Evolutionary conservation across 192 early-diverging fungal genomes (phyloP), one percentile per base, ranked within the genome.

Genomic region (Gamsiella multidivaricata): DNA sequence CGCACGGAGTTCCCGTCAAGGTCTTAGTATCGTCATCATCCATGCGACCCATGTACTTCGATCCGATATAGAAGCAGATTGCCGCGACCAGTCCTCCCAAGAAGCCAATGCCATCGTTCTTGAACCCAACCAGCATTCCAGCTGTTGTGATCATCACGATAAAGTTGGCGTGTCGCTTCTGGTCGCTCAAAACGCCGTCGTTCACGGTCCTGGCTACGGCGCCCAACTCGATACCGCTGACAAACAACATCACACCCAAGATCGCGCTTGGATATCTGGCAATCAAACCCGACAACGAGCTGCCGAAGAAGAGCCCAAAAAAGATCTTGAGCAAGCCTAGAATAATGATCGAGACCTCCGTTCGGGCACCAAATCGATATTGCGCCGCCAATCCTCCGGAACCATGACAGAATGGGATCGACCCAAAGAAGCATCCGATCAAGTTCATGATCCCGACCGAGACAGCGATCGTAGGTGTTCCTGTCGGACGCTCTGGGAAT

Each of bases 381-480:
- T 97, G 94, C 5, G 91, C 96, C 17, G 94, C 94, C 22, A 97
- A 82, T 20, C 96, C 96, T 22, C 96, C 95, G 36, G 92, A 92
- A 32, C 92, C 89, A 53, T 92, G 91, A 67, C 95, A 91, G 75
- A 93, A 88, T 31, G 94, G 90, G 74, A 96, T 86, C 28, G 93
- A 85, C 7, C 92, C 57, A 47, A 84, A 75, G 89, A 90, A 82
- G 93, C 94, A 91, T 20, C 91, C 89, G 43, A 93, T 59, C 36
- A 95, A 61, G 66, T 94, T 91, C 90, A 95, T 95, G 15, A 91
- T 33, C 37, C 94, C 93, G 25, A 97, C 86, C 23, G 88, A 88
- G 42, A 89, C 45, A 1, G 89, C 78, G 34, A 93, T 83, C 23
- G 84, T 79, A 57, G 83, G 82, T 6, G 84, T 87, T 60, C 70